Base-by-base conservation (phyloP, 2,329 filamentous ascomycete genomes). In the Pseudogymnoascus verrucosus region DNA sequence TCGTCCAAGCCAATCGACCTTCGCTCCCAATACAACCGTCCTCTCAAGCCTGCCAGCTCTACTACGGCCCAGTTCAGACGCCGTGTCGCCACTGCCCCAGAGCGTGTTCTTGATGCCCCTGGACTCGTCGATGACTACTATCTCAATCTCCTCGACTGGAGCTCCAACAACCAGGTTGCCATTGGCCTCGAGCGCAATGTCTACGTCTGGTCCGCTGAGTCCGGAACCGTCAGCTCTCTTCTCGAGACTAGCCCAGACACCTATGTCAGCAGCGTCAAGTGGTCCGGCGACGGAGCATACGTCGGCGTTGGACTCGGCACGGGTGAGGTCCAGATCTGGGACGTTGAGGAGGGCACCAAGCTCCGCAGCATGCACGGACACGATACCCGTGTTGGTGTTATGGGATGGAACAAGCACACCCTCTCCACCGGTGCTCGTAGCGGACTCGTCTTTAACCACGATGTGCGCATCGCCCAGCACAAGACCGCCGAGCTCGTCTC, bases 341-440 rank as follows among this genome's bases (percentile, higher is more conserved):
- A 98, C 72, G 93, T 97, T 28, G 90, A 96, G 71, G 95, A 99
- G 77, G 87, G 89, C 66, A 89, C 87, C 73, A 98, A 98, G 84
- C 89, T 99, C 65, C 93, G 95, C 76, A 97, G 92, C 82, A 99
- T 99, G 95, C 90, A 92, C 75, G 95, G 95, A 65, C 95, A 99
- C 74, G 93, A 98, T 73, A 93, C 91, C 40, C 93, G 95, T 63
- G 93, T 99, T 67, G 91, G 93, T 74, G 93, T 96, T 68, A 97
- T 98, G 93, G 91, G 93, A 73, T 99, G 95, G 95, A 96, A 91
- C 83, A 98, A 98, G 85, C 95, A 98, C 78, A 86, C 96, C 64
- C 84, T 99, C 62, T 98, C 95, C 40, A 97, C 93, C 21, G 95
- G 95, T 69, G 91, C 95, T 64, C 90, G 95, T 74, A 96, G 90